Base-by-base conservation (phyloP, 2,329 filamentous ascomycete species). In the Colletotrichum aenigma region DNA sequence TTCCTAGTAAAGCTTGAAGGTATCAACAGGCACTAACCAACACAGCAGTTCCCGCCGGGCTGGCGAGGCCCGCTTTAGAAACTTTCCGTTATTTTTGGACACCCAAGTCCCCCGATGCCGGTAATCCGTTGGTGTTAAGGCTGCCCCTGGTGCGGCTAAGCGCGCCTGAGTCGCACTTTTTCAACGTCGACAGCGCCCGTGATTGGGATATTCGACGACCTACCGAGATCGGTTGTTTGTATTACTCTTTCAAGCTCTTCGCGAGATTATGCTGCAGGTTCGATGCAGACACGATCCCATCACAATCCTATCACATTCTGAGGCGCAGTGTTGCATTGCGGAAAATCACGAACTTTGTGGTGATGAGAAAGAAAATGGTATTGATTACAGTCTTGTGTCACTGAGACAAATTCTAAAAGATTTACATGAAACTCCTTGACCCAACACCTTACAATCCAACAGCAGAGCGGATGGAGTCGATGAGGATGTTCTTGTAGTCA, bases 401-500 rank as follows among this genome's bases (percentile, higher is more conserved):
- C 28, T 13, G 18, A 66, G 65, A 73, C 65, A 30, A 61, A 15
- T 15, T 58, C 32, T n/a, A 58, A 62, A 52, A 34, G 30, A 36
- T 62, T 30, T 52, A 43, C 36, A 55, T 9, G 38, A 55, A 24
- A 16, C 6, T 13, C 9, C 9, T 3, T 9, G 12, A 21, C 9
- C 15, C 12, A 15, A 56, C 10, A 9, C 5, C 18, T 74, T 66
- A 76, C 70, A 76, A 52, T 24, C 74, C 70, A 9, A 76, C 74
- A 4, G 70, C 58, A 15, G 70, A 32, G 58, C 74, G 74, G 28
- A 76, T 76, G 10, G 74, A 65, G 16, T 76, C 28, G 48, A 76
- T 9, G 12, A 76, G 58, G 4, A 74, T 76, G 74, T 74, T 76
- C 15, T 74, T 65, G 70, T 74, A 69, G 18, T 76, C 74, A 13